Conservation (phyloP, 306 rosid genomes). For the Fragaria nilgerrensis region DNA sequence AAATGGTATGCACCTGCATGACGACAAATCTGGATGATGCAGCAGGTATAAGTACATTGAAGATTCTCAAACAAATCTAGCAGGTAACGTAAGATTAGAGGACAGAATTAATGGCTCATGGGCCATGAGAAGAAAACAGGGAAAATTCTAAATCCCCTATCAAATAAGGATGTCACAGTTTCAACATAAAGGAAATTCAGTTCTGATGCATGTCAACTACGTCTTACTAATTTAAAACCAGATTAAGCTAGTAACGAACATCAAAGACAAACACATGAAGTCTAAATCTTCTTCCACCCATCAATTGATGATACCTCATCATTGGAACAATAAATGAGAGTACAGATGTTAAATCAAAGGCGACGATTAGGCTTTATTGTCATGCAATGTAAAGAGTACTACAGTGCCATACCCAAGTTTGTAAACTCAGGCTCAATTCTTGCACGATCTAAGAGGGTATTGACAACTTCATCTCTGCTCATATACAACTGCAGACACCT, state of each 20-base stretch:
- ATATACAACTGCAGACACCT: constrained; percentile 20
- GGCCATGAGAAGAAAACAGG: neutral
- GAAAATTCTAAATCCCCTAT: neutral
- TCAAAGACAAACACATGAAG: neutral
- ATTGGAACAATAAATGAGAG: neutral
- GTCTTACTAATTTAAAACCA: neutral
- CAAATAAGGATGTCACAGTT: neutral
- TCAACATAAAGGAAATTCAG: neutral
- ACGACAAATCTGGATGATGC: neutral
- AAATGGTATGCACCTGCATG: neutral
- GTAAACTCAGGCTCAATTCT: constrained; percentile 23
- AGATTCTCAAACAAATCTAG: neutral
- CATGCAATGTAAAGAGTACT: neutral
- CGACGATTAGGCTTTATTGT: neutral
- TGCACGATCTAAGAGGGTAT: constrained; percentile 11
- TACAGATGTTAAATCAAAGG: neutral
- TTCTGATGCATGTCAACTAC: neutral
- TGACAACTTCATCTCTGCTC: constrained; percentile 10
- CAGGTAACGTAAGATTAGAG: neutral
- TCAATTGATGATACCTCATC: neutral
- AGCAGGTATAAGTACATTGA: neutral
- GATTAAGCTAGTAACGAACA: neutral
- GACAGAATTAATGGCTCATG: neutral
- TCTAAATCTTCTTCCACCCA: neutral
- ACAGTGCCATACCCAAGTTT: constrained; percentile 11